These are phyloP conservation scores for Tylopilus sp. DNA, from an alignment of 768 basidiomycete genomes.

Conservation along the genomic window DNA sequence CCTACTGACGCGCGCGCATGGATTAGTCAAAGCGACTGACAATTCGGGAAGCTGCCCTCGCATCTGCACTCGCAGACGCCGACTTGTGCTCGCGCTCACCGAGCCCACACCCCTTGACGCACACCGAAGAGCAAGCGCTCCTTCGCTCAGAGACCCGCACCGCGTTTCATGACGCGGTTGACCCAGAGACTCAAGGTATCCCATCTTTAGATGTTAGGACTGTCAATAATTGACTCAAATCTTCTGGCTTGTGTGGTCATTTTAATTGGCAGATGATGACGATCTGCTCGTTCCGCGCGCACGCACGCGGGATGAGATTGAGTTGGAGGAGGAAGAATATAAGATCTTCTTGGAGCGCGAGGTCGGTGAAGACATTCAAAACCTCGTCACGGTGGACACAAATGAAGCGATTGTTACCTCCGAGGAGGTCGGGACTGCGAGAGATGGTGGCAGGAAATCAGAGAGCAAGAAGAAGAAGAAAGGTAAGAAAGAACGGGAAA, in stretches of 20 bases:
- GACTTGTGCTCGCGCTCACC: conserved; percentile 53
- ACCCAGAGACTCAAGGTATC: conserved; percentile 13
- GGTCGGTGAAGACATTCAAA: conserved; percentile 71
- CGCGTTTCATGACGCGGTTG: conserved; percentile 62
- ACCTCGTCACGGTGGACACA: conserved; percentile 57
- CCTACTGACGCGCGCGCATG: neutral
- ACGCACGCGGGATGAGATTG: conserved; percentile 73
- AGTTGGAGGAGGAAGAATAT: conserved; percentile 84
- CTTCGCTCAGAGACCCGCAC: conserved; percentile 81
- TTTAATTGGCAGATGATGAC: conserved; percentile 58
- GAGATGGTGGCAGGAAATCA: conserved; percentile 25
- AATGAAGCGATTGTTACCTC: conserved; percentile 11
- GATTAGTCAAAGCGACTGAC: conserved; percentile 67
- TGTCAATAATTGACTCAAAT: neutral
- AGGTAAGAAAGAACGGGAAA: conserved; percentile 31
- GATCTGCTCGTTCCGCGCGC: conserved; percentile 72
- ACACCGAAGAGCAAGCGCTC: conserved; percentile 71
- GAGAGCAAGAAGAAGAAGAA: conserved; percentile 35
- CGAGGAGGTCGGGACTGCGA: conserved; percentile 27
- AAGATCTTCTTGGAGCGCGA: conserved; percentile 74
- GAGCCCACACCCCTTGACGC: conserved; percentile 57
- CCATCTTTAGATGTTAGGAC: neutral
- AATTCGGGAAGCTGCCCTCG: conserved; percentile 68
- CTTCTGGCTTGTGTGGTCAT: neutral
- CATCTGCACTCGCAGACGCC: conserved; percentile 50